Base-by-base conservation (phyloP, 1,284 basidiomycete genomes). In the Cryptococcus sp. region DNA sequence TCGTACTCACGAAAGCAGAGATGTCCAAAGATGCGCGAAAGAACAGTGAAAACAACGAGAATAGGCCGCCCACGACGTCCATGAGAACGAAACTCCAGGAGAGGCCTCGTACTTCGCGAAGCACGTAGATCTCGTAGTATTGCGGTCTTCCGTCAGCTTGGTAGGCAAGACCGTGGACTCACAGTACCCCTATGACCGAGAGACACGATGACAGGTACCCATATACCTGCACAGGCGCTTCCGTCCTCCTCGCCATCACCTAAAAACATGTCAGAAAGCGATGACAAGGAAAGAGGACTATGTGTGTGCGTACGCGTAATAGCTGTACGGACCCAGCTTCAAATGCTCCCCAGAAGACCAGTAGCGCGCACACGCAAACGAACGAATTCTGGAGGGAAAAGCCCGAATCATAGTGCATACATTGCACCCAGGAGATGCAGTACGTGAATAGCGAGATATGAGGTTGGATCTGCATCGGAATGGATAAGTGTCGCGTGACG, bases 21-120 rank as follows among this genome's bases (percentile, higher is more conserved):
- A 82, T 73, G 72, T 91, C 87, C 66, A 91, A 86, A 8, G 81
- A 67, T 6, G 77, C 69, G 66, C 87, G 85, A 79, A 90, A 90
- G n/a, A 81, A 83, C 23, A 91, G 81, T 15, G 87, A 88, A 17
- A 90, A 77, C 63, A 85, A 81, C 42, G 69, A 74, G 74, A 89
- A 89, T 6, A 90, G 72, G 5, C 86, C 89, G 31, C 89, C 89
- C 7, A 84, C 68, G 56, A 86, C 82, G 71, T 91, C 89, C 51
- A 90, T 81, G 1, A 77, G 59, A 78, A 91, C 86, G 77, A 91
- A 91, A 2, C 80, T 47, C 46, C 88, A 76, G 0, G 86, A 88
- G 54, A 92, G 85, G 5, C 89, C 89, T 23, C 86, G 76, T 45
- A 91, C 89, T 70, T 89, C 86, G 61, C 80, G 80, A 61, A 81